Base-by-base conservation (phyloP, 2,329 filamentous ascomycete species). In the Arthrobotrys iridis region DNA sequence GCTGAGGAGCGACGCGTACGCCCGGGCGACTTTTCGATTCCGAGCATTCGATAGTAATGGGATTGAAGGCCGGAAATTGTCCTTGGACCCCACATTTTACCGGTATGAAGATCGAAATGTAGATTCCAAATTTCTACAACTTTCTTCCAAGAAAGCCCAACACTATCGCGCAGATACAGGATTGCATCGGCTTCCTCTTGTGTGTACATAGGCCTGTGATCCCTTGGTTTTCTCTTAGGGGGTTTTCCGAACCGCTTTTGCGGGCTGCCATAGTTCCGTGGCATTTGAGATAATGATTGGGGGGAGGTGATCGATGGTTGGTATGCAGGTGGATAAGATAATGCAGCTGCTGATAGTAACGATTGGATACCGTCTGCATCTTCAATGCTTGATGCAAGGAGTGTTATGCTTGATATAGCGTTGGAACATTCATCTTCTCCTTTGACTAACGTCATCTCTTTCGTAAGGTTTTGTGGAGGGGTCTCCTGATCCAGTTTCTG, bases 1-100 rank as follows among this genome's bases (percentile, higher is more conserved):
- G 71, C 71, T 4, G 71, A 75, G 7, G 71, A 65, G 8, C 71
- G 45, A n/a, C 50, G n/a, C n/a, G n/a, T n/a, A 35, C 65, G 62
- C 11, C 63, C 71, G 22, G 58, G 48, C 4, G 35, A 37, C n/a
- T 75, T 75, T 26, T 75, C 71, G 46, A 75, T 45, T 24, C 71
- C 71, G 18, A 75, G 37, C 71, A 75, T 75, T 4, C 71, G 45
- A 41, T 75, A 75, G 20, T 75, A 75, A 15, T 75, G 71, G 45
- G 71, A 75, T n/a, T 75, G 71, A 18, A 75, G 71, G 18, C 71
- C 71, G 8, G 71, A 75, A 8, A 75, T 75, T 15, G 71, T 75
- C 18, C 71, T 62, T 24, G 71, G 71, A 35, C 71, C 71, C 71
- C 71, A 75, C 59, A 18, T 46, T 43, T 62, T 48, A 5, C 70